Base-by-base conservation (phyloP, 1,284 basidiomycete genomes). In the Rhodofomes roseus region DNA sequence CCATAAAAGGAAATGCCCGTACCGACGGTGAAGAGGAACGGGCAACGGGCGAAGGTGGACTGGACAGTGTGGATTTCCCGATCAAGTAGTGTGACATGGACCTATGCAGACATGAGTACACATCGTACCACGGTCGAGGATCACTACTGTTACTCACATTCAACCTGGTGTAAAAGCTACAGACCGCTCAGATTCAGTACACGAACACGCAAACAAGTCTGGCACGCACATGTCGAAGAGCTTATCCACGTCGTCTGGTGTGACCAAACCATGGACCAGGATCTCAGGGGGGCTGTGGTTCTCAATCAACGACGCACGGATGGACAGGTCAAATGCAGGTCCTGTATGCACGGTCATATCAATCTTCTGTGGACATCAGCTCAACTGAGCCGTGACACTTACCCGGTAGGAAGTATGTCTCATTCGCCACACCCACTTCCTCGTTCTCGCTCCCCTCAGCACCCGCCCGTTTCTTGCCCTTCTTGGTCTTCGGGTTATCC, bases 21-120 rank as follows among this genome's bases (percentile, higher is more conserved):
- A 90, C 89, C 81, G 60, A 91, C 90, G 46, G 90, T 92, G 74
- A 92, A 93, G 44, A 92, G 76, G 76, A 92, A 92, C 0, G 90
- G 90, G 66, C 90, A 92, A 46, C 90, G 79, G 8, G 87, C 80
- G 68, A 89, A 92, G 11, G 90, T 91, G 7, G 83, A 79, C 6
- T 83, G 81, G 8, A 89, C 84, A 0, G 86, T 90, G 66, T 93
- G 90, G 14, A 93, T 73, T 5, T 80, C 80, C 5, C 87, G 89
- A 69, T 92, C 90, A 8, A 93, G 77, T 23, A 93, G 70, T 14
- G 86, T 84, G 34, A 92, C 81, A 70, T 92, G 91, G 0, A 87
- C 84, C 89, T 91, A 63, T 27, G 36, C 4, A 11, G 11, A 37
- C 48, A 53, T 8, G 22, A 41, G 56, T 50, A 55, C 44, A 57